phyloP scores from a whole-genome alignment of 2,329 filamentous ascomycete genomes.

The Colletotrichum tamarilloi region DNA sequence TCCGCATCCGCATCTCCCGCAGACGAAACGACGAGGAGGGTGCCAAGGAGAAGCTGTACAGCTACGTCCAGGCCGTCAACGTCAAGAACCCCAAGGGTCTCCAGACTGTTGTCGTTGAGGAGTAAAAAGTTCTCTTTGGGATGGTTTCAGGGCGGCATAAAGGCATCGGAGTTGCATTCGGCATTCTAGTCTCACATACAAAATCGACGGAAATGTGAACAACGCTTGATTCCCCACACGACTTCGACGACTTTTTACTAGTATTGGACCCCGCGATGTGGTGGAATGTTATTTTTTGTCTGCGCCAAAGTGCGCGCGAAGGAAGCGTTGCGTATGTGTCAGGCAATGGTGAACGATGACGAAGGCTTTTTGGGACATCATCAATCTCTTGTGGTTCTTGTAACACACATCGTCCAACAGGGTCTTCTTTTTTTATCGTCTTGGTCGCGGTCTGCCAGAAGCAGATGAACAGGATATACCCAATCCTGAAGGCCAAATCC shows the following conservation, averaged over 20 bases:
- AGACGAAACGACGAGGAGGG: slow-evolving; percentile 99
- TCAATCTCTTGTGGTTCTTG: slow-evolving; percentile 15
- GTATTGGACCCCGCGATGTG: slow-evolving; percentile 22
- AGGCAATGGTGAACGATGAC: slow-evolving; percentile 12
- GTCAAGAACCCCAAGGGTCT: slow-evolving; percentile 99
- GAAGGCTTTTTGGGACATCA: slow-evolving; percentile 22
- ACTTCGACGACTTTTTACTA: slow-evolving; percentile 32
- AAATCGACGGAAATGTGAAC: slow-evolving; percentile 38
- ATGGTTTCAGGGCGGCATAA: slow-evolving; percentile 55
- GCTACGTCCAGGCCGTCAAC: slow-evolving; percentile 99
- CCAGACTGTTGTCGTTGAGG: slow-evolving; percentile 87
- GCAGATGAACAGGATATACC: slow-evolving; percentile 29
- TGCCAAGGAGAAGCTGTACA: slow-evolving; percentile 99
- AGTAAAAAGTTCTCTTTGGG: slow-evolving; percentile 62
- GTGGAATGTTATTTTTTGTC: slow-evolving; percentile 18
- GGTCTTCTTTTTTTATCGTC: slow-evolving; percentile 24
- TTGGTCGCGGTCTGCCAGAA: slow-evolving; percentile 21
- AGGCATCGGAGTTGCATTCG: slow-evolving; percentile 59
- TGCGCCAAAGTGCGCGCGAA: slow-evolving; percentile 8
- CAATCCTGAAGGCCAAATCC: slow-evolving; percentile 25
- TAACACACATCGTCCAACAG: slow-evolving; percentile 19
- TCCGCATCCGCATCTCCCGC: slow-evolving; percentile 98
- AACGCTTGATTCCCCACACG: slow-evolving; percentile 39
- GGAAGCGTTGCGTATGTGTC: slow-evolving; percentile 7
- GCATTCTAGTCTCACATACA: slow-evolving; percentile 50